Base-by-base conservation (phyloP, 257 asterid species). In the Scutellaria galericulata region DNA sequence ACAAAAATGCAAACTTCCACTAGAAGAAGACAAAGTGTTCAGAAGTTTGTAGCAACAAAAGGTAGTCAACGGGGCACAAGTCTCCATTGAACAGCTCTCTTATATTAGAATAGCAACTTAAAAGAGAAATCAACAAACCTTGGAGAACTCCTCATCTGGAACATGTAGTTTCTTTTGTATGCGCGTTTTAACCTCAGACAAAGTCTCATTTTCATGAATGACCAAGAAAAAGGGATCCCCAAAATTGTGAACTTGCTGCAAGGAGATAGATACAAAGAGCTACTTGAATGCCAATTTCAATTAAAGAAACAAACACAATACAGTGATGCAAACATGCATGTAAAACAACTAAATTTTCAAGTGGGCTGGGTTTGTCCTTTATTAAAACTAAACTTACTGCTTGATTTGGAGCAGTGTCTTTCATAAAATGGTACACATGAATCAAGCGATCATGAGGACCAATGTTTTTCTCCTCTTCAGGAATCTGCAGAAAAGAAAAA, bases 221-320 rank as follows among this genome's bases (percentile, higher is more conserved):
- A 81, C 83, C 63, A 86, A 77, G 81, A 89, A 82, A 74, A 89
- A 89, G n/a, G 96, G 96, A 61, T 85, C 92, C 46, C 96, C 96
- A 27, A 89, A 89, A 81, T 80, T 81, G 73, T 82, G 87, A 20
- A 83, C 78, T 74, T 85, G 92, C 85, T 86, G 80, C 39, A 66
- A 59, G 39, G 52, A 51, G 59, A 70, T 46, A 64, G 47, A 65
- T 31, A 45, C 62, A 65, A 42, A 11, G 51, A 64, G 71, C 52
- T 46, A 71, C 73, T 46, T 53, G 45, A 59, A 69, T 67, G 71
- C 37, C 66, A 10, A 31, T 50, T 70, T 37, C 31, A 44, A 35
- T 27, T 18, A 35, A 76, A 10, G 55, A 61, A 72, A 45, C 27
- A 39, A 68, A 55, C 50, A 39, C 41, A 42, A 57, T 44, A 66